Conservation (phyloP, 2,329 filamentous ascomycete species). For the Immersiporthe knoxdaviesiana region DNA sequence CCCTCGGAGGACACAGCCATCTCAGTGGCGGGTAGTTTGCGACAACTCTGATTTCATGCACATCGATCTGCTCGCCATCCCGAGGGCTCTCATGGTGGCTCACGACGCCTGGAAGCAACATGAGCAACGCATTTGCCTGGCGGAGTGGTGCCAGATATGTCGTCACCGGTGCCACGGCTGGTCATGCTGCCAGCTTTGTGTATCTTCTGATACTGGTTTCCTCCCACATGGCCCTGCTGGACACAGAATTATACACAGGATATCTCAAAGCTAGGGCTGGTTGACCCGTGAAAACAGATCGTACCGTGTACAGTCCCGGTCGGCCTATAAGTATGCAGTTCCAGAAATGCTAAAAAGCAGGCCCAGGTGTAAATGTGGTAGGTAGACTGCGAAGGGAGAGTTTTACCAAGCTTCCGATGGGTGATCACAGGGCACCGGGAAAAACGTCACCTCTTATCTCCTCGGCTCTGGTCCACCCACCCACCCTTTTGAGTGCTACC, state of each 20-base stretch:
- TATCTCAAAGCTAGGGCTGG: background rate
- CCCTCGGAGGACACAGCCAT: background rate
- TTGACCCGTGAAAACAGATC: background rate
- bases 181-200: slow-evolving; percentile 6
- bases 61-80: background rate
- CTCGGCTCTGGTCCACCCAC: background rate
- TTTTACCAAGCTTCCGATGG: background rate
- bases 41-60: background rate
- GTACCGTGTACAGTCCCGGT: background rate
- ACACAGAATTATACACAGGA: background rate
- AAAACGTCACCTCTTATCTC: slow-evolving; percentile 16
- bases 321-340: background rate
- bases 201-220: slow-evolving; percentile 16
- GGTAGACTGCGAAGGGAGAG: background rate
- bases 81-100: background rate
- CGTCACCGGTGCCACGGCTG: slow-evolving; percentile 20
- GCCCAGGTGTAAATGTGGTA: background rate
- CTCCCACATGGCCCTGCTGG: slow-evolving; percentile 8
- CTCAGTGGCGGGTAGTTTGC: background rate
- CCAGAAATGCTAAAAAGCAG: background rate
- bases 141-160: background rate
- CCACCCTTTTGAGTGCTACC: background rate
- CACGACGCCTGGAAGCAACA: background rate
- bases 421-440: background rate
- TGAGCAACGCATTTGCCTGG: background rate